Base-by-base conservation (phyloP, 2,329 filamentous ascomycete species). In the Penicillium janthinellum region DNA sequence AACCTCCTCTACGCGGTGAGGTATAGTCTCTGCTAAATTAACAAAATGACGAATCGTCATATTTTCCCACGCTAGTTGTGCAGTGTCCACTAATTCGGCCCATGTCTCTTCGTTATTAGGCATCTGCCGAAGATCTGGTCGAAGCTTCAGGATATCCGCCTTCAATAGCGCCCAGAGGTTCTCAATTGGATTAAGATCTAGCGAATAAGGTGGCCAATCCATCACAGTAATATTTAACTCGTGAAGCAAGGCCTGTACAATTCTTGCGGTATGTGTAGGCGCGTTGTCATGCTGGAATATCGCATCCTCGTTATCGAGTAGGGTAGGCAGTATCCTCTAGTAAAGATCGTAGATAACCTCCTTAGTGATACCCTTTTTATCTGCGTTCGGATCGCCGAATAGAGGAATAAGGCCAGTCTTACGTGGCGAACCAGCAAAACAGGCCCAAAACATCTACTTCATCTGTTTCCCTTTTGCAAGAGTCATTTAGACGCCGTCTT, bases 361-460 rank as follows among this genome's bases (percentile, higher is more conserved):
- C 17, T 22, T 17, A 48, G 37, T 62, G 5, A 64, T 50, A 2
- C 60, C 60, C 15, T 47, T 37, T 22, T 49, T n/a, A 3, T 37
- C n/a, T 11, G 53, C 39, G 10, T 56, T 12, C 11, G 47, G 57
- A 54, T 66, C 50, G n/a, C 60, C 35, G 48, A 56, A 56, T 35
- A 59, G 47, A 1, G 41, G 47, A 39, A 52, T 45, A 31, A 65
- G 49, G 6, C 61, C 31, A 55, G 58, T 60, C 25, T 54, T 41
- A 17, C 34, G 37, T 25, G 14, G 12, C 47, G 51, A 34, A n/a
- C 41, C 54, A 6, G 50, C 17, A 58, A 64, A 64, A 37, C 44
- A 39, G 58, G 60, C 59, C 61, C 22, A 66, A 57, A 66, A 62
- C 28, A 66, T 66, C 61, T 66, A 35, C 50, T 64, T 62, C n/a